Base-by-base conservation (phyloP, 2,329 filamentous ascomycete species). In the Aspergillus udagawae region DNA sequence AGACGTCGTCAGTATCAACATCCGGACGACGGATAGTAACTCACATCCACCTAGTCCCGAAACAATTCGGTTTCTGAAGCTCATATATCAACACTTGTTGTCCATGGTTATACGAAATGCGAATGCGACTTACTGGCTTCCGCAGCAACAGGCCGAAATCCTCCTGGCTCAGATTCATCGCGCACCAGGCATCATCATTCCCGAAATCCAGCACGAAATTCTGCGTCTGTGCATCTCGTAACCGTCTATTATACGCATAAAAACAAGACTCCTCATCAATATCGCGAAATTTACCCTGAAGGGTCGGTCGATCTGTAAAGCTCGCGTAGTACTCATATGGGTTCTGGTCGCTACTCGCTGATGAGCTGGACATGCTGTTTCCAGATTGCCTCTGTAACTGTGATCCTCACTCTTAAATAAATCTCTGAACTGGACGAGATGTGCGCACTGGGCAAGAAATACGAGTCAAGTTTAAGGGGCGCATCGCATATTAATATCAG, bases 21-120 rank as follows among this genome's bases (percentile, higher is more conserved):
- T 14, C 42, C 7, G 17, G 9, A 28, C 12, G 28, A 21, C 14
- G 3, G 35, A n/a, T 12, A 23, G 17, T 21, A 57, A 66, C 83
- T 70, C 74, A 86, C 84, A 91, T 90, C 89, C 89, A 92, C 70
- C 88, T 80, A 3, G 88, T 85, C 58, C 78, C 80, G 49, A 80
- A 73, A 51, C 75, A 78, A 44, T 72, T 73, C 2, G 81, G 78
- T 56, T 79, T 76, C 65, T 82, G 68, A 23, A 41, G 10, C 17
- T 47, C 44, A 12, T 14, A 29, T 62, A 32, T 38, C 7, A 17
- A 35, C 10, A 35, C 12, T 35, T 17, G 5, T 3, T 5, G 10
- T 7, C 10, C 8, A 4, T 28, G 23, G 1, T 6, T 23, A 29
- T 25, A 3, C 3, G 5, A 41, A 41, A 25, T 50, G 32, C 49